Conservation (phyloP, 345 rosid species). For the Zanthoxylum bungeanum region DNA sequence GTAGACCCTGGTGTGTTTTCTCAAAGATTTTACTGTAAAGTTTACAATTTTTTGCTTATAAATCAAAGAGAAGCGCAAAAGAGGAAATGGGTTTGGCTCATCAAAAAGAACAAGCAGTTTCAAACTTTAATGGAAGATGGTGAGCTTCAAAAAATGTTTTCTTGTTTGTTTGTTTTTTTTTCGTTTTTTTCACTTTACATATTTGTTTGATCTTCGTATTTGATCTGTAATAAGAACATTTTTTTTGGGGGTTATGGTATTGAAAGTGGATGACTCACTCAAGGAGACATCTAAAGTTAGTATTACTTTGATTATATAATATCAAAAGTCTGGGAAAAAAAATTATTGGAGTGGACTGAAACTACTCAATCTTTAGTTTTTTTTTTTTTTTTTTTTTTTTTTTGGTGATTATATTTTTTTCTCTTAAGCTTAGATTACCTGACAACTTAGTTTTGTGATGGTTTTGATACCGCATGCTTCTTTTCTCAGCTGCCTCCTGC, state of each 20-base stretch:
- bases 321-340: too few species aligned
- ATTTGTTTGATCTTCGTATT: constrained; percentile 17
- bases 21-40: background rate
- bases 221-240: constrained; percentile 18
- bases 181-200: background rate
- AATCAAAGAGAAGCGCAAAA: background rate
- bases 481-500: too few species aligned
- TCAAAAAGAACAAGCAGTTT: constrained; percentile 71
- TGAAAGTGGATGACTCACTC: constrained; percentile 52
- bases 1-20: background rate
- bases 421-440: too few species aligned
- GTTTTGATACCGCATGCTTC: too few species aligned
- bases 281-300: constrained; percentile 71
- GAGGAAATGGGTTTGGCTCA: constrained; percentile 45
- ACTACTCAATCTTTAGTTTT: too few species aligned
- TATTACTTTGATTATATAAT: constrained; percentile 3
- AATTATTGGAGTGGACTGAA: too few species aligned
- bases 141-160: constrained; percentile 37
- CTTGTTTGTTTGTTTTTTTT: too few species aligned
- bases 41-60: background rate
- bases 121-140: constrained; percentile 71
- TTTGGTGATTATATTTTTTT: too few species aligned
- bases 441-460: too few species aligned
- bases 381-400: too few species aligned
- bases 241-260: constrained; percentile 9